A percentile compares a stretch with the other conserved stretches of the same genome.
Conservation (phyloP, 2,329 filamentous ascomycete genomes). For the Penicillium brasilianum region DNA sequence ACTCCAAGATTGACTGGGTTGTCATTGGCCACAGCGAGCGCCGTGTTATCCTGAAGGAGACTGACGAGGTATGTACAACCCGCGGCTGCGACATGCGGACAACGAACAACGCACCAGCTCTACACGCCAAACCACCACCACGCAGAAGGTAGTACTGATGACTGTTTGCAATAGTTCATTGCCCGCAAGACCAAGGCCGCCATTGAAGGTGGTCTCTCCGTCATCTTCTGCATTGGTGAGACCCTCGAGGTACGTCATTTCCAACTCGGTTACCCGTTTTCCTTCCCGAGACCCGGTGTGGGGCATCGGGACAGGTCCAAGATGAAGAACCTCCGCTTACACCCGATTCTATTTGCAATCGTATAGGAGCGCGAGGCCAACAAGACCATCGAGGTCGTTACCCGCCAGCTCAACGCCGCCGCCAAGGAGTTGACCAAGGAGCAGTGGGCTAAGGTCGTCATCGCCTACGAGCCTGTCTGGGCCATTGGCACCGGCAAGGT, state of each 20-base stretch:
- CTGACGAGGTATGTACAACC: constrained; percentile 62
- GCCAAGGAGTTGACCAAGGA: constrained; percentile 67
- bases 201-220: constrained; percentile 80
- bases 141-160: constrained; percentile 6
- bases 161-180: constrained; percentile 61
- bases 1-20: constrained; percentile 85
- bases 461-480: constrained; percentile 99
- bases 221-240: constrained; percentile 98
- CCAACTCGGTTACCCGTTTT: constrained; percentile 26
- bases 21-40: constrained; percentile 96
- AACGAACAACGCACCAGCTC: neutral
- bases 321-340: constrained; percentile 29
- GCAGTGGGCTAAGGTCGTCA: constrained; percentile 93
- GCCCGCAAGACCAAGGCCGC: constrained; percentile 95
- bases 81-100: neutral
- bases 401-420: constrained; percentile 81
- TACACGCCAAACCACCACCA: neutral
- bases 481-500: constrained; percentile 91
- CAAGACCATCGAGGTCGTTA: constrained; percentile 76
- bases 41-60: constrained; percentile 85
- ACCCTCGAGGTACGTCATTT: constrained; percentile 68
- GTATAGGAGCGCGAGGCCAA: constrained; percentile 75
- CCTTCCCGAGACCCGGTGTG: constrained; percentile 26
- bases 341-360: constrained; percentile 28
- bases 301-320: constrained; percentile 24